Evolutionary conservation across 1,284 basidiomycete species (phyloP).

Genomic region (Ceratobasidium papillatum): DNA sequence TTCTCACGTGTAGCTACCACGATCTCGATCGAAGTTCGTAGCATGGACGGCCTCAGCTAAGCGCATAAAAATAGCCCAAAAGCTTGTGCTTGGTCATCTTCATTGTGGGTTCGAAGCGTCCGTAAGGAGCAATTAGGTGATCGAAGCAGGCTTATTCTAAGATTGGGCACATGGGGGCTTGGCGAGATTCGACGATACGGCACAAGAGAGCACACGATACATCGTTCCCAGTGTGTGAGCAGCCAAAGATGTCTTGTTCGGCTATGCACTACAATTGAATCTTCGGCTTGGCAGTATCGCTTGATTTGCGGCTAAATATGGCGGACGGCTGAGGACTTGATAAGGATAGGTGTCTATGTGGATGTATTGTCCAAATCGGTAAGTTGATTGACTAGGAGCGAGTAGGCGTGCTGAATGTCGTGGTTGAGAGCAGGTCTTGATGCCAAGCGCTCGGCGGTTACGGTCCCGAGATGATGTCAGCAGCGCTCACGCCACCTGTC

Average conservation of each 20-base stretch:
- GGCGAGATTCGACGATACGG: not conserved
- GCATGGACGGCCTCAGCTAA: not conserved
- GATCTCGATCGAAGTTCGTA: not conserved
- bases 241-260: not conserved
- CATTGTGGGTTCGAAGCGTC: not conserved
- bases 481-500: constrained; percentile 6
- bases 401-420: no score
- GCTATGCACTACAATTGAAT: not conserved
- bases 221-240: not conserved
- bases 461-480: not conserved
- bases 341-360: no score
- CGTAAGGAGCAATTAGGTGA: not conserved
- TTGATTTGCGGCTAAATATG: not conserved
- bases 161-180: not conserved
- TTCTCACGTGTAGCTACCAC: not conserved
- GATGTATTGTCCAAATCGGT: not conserved
- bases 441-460: not conserved
- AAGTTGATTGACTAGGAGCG: not conserved
- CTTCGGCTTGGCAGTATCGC: not conserved
- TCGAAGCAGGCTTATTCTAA: not conserved
- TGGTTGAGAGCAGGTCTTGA: not conserved
- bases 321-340: no score
- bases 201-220: not conserved
- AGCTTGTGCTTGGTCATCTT: constrained; percentile 5
- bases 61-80: not conserved